Conservation (phyloP, 371 early-diverging fungal genomes). For the Mortierella sp. region DNA sequence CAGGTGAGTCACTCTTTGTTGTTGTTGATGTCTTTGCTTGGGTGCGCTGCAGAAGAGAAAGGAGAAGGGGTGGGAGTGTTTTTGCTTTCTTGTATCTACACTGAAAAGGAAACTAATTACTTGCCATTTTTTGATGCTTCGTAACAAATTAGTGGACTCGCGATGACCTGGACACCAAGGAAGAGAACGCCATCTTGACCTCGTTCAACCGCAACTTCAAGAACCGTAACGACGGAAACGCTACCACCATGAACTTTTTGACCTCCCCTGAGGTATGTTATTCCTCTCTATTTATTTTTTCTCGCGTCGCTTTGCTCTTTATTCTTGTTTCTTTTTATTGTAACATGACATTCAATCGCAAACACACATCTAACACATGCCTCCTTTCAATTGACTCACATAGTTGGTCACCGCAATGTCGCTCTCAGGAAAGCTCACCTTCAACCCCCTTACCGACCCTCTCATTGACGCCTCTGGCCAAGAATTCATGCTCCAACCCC, state of each 20-base stretch:
- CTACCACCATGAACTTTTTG: conserved; percentile 95
- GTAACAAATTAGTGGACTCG: conserved; percentile 87
- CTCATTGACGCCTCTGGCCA: conserved; percentile 81
- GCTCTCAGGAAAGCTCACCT: conserved; percentile 88
- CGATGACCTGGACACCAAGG: conserved; percentile 75
- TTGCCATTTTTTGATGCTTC: too few species aligned
- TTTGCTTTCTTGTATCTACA: background rate
- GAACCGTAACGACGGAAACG: conserved; percentile 96
- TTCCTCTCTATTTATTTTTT: too few species aligned
- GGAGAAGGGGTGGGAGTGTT: background rate
- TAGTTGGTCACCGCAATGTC: conserved; percentile 94
- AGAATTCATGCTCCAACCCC: conserved; percentile 85
- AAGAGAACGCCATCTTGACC: conserved; percentile 92
- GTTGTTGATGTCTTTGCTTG: background rate
- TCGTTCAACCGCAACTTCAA: conserved; percentile 98
- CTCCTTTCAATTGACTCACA: background rate
- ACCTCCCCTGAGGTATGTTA: conserved; percentile 87
- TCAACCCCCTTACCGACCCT: conserved; percentile 93
- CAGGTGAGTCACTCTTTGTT: conserved; percentile 63
- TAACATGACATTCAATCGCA: background rate
- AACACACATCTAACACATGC: background rate
- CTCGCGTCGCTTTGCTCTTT: background rate
- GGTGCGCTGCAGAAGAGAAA: background rate
- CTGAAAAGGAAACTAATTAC: background rate
- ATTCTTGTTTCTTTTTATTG: background rate